phyloP scores from a whole-genome alignment of 1,284 basidiomycete genomes.

The Austroboletus niveus region DNA sequence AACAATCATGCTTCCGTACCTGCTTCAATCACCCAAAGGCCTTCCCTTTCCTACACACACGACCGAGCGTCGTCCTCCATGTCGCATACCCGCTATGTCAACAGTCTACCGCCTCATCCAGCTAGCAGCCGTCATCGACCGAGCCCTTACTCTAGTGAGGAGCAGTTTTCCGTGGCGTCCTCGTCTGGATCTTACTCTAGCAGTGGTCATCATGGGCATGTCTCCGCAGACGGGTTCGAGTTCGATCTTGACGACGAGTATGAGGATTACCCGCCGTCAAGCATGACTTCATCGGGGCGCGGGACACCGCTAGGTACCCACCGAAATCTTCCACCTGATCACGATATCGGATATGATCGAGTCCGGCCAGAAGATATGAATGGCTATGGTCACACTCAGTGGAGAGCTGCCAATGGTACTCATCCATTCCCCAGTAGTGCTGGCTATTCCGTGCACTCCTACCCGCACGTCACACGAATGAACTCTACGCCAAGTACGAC shows the following conservation, averaged over 20 bases:
- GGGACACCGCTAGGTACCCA: constrained; percentile 64
- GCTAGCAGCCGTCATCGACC: constrained; percentile 39
- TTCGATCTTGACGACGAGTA: constrained; percentile 67
- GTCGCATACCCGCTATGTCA: constrained; percentile 29
- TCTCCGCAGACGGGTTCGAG: constrained; percentile 65
- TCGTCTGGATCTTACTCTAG: constrained; percentile 37
- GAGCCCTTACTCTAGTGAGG: constrained; percentile 42
- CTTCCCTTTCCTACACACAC: constrained; percentile 37
- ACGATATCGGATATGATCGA: constrained; percentile 52
- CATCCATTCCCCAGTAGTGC: constrained; percentile 28
- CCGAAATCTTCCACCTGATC: constrained; percentile 57
- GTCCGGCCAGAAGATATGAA: constrained; percentile 75
- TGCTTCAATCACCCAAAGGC: constrained; percentile 25
- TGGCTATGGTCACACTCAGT: constrained; percentile 62
- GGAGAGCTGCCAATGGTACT: constrained; percentile 46
- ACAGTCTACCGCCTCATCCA: constrained; percentile 37
- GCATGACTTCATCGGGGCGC: constrained; percentile 58
- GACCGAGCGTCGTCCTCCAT: constrained; percentile 45
- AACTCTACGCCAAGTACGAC: constrained; percentile 45
- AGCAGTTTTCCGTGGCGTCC: constrained; percentile 33
- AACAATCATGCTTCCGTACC: constrained; percentile 28
- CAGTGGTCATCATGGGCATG: constrained; percentile 55
- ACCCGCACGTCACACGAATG: constrained; percentile 48
- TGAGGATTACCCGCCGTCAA: constrained; percentile 64
- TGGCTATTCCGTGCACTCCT: constrained; percentile 9